A percentile compares a stretch with the other conserved stretches of the same genome.
These are phyloP conservation scores for Dactylellina haptotyla DNA, from an alignment of 2,329 filamentous ascomycete genomes.

Conservation along the genomic window DNA sequence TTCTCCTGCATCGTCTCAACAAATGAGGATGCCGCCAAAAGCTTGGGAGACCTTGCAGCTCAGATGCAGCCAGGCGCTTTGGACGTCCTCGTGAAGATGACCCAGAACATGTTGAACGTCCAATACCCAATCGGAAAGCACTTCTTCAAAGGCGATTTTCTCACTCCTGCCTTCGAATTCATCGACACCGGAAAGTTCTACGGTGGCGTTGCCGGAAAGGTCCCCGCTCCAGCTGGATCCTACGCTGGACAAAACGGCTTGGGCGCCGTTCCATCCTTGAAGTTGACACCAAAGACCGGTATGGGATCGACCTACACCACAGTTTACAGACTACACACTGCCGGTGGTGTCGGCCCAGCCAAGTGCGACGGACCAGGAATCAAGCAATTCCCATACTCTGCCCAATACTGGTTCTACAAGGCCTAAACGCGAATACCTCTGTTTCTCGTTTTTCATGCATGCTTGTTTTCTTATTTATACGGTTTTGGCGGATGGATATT, in stretches of 20 bases:
- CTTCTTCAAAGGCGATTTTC: conserved; percentile 80
- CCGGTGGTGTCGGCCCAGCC: conserved; percentile 78
- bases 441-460: not conserved
- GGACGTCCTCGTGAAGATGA: conserved; percentile 63
- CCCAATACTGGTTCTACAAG: conserved; percentile 46
- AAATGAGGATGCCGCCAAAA: conserved; percentile 73
- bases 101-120: conserved; percentile 62
- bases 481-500: conserved; percentile 23
- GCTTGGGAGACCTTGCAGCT: conserved; percentile 74
- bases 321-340: conserved; percentile 85
- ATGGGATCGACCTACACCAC: conserved; percentile 66
- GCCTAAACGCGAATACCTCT: not conserved
- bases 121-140: conserved; percentile 74
- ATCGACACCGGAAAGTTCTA: conserved; percentile 65
- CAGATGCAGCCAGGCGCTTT: conserved; percentile 65
- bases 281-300: conserved; percentile 70
- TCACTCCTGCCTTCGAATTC: conserved; percentile 83
- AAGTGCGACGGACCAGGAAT: conserved; percentile 68
- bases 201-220: conserved; percentile 69
- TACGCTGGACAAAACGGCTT: conserved; percentile 65
- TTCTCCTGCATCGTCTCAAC: conserved; percentile 76
- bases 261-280: conserved; percentile 82
- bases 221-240: conserved; percentile 63
- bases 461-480: not conserved
- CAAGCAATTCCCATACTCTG: conserved; percentile 35